Evolutionary conservation across 2,329 filamentous ascomycete genomes (phyloP).

Genomic region (Mycocentrospora acerina): DNA sequence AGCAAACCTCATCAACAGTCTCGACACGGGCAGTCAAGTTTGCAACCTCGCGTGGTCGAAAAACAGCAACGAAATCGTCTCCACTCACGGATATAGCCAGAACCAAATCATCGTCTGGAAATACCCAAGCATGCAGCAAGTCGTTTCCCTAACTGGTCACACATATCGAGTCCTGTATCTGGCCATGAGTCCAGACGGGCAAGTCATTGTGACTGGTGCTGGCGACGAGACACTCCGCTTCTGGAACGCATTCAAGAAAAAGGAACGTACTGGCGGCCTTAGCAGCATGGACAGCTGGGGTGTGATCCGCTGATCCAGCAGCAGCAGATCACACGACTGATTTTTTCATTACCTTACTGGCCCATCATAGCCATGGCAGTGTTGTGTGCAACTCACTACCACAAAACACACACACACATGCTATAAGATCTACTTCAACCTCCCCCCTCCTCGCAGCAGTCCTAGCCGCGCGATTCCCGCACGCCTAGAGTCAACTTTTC

Average conservation of each 20-base stretch:
- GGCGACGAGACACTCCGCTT: slow-evolving; percentile 95
- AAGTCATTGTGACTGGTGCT: slow-evolving; percentile 90
- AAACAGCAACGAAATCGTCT: slow-evolving; percentile 96
- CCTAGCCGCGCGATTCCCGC: too few relatives aligned
- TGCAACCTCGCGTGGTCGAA: slow-evolving; percentile 98
- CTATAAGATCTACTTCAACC: too few relatives aligned
- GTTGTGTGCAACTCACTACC: too few relatives aligned
- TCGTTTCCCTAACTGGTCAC: slow-evolving; percentile 91
- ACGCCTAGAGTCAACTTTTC: too few relatives aligned
- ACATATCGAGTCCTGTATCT: slow-evolving; percentile 96
- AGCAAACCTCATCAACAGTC: slow-evolving; percentile 65
- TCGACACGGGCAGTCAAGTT: slow-evolving; percentile 97
- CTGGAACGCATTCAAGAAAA: slow-evolving; percentile 92
- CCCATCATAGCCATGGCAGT: too few relatives aligned
- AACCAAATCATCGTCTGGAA: slow-evolving; percentile 99
- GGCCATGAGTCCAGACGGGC: slow-evolving; percentile 94
- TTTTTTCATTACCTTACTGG: too few relatives aligned
- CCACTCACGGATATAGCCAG: slow-evolving; percentile 94
- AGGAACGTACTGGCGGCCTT: slow-evolving; percentile 65
- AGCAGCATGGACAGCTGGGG: slow-evolving; percentile 71
- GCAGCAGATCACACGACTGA: too few relatives aligned
- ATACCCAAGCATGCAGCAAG: slow-evolving; percentile 96
- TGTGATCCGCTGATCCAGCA: slow-evolving; percentile 63
- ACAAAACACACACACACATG: too few relatives aligned
- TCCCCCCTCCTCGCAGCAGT: too few relatives aligned